phyloP scores from a whole-genome alignment of 2,329 filamentous ascomycete species.

The Didymella exigua region DNA sequence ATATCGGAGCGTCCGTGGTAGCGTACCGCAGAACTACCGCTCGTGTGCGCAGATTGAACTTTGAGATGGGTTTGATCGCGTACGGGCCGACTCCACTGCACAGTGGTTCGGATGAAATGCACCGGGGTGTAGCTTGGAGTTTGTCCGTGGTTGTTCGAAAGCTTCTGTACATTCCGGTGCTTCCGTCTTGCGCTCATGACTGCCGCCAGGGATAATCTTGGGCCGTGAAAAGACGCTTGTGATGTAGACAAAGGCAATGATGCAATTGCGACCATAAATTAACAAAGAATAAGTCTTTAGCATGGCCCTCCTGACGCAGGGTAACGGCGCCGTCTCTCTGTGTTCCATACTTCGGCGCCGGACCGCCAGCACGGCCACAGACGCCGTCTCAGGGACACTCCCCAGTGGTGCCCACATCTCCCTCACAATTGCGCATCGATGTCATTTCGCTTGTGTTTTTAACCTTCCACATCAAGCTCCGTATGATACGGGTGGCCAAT shows the following conservation, averaged over 20 bases:
- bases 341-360: constrained; percentile 6
- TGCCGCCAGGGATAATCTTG: background rate
- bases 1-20: constrained; percentile 1
- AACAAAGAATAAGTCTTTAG: background rate
- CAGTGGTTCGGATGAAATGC: background rate
- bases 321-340: constrained; percentile 10
- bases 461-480: constrained; percentile 4
- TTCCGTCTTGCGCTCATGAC: background rate
- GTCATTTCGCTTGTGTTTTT: constrained; percentile 23
- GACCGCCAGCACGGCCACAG: constrained; percentile 14
- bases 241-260: background rate
- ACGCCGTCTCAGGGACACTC: background rate
- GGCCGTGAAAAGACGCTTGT: background rate
- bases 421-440: constrained; percentile 9
- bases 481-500: constrained; percentile 9
- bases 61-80: background rate
- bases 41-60: constrained; percentile 8
- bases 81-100: background rate
- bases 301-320: constrained; percentile 8
- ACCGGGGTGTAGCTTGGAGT: background rate
- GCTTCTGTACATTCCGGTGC: background rate
- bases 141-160: background rate
- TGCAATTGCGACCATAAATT: background rate
- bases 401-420: constrained; percentile 1
- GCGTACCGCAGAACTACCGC: background rate